Percentiles rank a stretch among this genome's conserved stretches.
These are phyloP conservation scores for Macrophomina pseudophaseolina DNA, from an alignment of 2,329 filamentous ascomycete species.

Conservation along the genomic window DNA sequence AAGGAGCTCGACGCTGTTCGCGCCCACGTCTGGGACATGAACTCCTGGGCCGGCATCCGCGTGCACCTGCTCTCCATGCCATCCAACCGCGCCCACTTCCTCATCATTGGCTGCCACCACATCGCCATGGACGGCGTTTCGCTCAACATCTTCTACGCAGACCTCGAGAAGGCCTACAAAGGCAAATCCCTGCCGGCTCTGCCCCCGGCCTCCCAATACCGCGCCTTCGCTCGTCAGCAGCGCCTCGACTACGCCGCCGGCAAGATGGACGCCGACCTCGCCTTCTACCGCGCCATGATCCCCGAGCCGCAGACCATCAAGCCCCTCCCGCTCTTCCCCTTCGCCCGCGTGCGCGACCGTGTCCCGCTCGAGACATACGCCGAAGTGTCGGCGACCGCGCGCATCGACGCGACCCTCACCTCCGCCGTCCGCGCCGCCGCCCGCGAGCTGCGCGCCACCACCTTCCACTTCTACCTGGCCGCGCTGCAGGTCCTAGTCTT, in stretches of 20 bases:
- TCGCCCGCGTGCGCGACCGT: neutral
- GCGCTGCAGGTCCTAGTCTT: conserved; percentile 45
- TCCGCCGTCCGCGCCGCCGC: conserved; percentile 30
- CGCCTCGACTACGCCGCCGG: too few relatives aligned
- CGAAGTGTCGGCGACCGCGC: too few relatives aligned
- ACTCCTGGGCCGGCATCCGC: too few relatives aligned
- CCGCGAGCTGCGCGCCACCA: conserved; percentile 37
- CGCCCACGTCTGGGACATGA: too few relatives aligned
- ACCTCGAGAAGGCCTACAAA: conserved; percentile 52
- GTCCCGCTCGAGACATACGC: too few relatives aligned
- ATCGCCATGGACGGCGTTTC: conserved; percentile 58
- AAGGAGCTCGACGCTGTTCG: too few relatives aligned
- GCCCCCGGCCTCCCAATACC: neutral
- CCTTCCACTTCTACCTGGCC: conserved; percentile 56
- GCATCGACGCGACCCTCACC: neutral
- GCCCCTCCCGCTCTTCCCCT: conserved; percentile 28
- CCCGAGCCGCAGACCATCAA: conserved; percentile 28
- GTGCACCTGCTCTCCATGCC: too few relatives aligned
- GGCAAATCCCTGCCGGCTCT: conserved; percentile 24
- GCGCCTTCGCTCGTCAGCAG: conserved; percentile 26
- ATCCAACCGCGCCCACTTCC: conserved; percentile 36
- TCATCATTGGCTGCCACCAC: conserved; percentile 56
- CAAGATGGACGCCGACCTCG: conserved; percentile 27
- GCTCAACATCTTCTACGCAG: conserved; percentile 49
- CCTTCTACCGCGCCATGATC: conserved; percentile 37